Evolutionary conservation across 352 stramenopile genomes (phyloP).

Genomic region (Paralagenidium karlingii): DNA sequence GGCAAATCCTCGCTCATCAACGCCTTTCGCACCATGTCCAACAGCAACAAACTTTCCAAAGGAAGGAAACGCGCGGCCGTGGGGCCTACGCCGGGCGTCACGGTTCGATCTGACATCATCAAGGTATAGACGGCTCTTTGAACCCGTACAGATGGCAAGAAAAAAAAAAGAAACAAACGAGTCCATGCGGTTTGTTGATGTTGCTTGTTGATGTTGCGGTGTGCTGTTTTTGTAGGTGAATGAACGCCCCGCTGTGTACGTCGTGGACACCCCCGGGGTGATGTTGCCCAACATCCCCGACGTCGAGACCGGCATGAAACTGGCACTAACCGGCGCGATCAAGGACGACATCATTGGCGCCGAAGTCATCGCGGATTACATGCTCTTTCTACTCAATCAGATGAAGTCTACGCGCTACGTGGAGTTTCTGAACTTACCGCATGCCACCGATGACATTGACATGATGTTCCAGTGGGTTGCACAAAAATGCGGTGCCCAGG

Average conservation of each 20-base stretch:
- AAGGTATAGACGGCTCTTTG: too few species aligned
- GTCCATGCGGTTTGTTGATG: too few species aligned
- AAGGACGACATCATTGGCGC: constrained; percentile 79
- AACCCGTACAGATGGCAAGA: too few species aligned
- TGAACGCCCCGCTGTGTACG: constrained; percentile 76
- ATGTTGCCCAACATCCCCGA: constrained; percentile 80
- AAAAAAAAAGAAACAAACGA: too few species aligned
- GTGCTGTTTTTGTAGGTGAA: constrained; percentile 34
- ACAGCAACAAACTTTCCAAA: constrained; percentile 60
- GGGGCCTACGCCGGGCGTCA: constrained; percentile 73
- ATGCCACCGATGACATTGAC: constrained; percentile 63
- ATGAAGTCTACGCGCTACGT: constrained; percentile 70
- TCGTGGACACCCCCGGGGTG: constrained; percentile 81
- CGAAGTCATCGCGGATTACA: constrained; percentile 81
- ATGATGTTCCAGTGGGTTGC: constrained; percentile 47
- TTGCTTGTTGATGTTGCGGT: neutral
- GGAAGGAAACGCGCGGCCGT: constrained; percentile 72
- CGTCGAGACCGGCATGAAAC: constrained; percentile 63
- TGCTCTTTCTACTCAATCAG: constrained; percentile 81
- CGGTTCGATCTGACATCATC: constrained; percentile 79
- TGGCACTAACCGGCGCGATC: constrained; percentile 78
- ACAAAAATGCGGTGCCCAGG: constrained; percentile 58
- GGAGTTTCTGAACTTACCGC: constrained; percentile 41
- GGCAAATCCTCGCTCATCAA: constrained; percentile 87
- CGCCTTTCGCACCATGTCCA: constrained; percentile 62